Evolutionary conservation across 2,329 filamentous ascomycete genomes (phyloP), one percentile per base, ranked within the genome.

Genomic region (Lasiodiplodia citricola): DNA sequence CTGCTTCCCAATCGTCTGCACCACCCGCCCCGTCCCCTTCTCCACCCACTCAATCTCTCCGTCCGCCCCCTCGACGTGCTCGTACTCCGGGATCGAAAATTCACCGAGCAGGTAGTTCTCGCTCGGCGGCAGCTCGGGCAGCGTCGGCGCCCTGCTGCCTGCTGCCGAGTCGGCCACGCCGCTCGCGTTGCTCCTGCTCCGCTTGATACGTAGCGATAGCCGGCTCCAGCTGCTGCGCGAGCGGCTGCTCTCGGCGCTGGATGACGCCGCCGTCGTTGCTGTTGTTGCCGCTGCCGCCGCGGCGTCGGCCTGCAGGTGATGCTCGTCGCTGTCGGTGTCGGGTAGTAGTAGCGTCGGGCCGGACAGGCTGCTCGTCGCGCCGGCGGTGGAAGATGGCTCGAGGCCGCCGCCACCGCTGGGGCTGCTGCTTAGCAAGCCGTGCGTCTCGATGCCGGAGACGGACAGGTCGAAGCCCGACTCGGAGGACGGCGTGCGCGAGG

Each of bases 381-480:
- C 56, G 13, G 56, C 38, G 2, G 28, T 28, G 28, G 28, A 28
- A 28, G 38, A 38, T 10, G 47, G 38, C 21, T 14, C 37, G 38
- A 47, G 6, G 28, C 28, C 28, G 28, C 6, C 21, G 23, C 38
- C 13, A n/a, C 23, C 18, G 51, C 51, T 25, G n/a, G n/a, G 4
- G 23, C 7, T 31, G 18, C 31, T 35, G 31, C 31, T 35, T 8
- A 35, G 31, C 31, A 47, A 47, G 13, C 38, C 56, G 56, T 23
- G 21, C 21, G 18, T 44, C 10, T 21, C 21, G 37, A 23, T 38
- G 21, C 37, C 56, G 38, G 21, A 38, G 38, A 14, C 25, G 56
- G 56, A 38, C 38, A 60, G 56, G 56, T 38, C 31, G 37, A n/a
- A 16, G 58, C 58, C 58, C 7, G 58, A 62, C 58, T 50, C 58